These are phyloP conservation scores for Epichloe aotearoae DNA, from an alignment of 2,329 filamentous ascomycete species.

Conservation along the genomic window DNA sequence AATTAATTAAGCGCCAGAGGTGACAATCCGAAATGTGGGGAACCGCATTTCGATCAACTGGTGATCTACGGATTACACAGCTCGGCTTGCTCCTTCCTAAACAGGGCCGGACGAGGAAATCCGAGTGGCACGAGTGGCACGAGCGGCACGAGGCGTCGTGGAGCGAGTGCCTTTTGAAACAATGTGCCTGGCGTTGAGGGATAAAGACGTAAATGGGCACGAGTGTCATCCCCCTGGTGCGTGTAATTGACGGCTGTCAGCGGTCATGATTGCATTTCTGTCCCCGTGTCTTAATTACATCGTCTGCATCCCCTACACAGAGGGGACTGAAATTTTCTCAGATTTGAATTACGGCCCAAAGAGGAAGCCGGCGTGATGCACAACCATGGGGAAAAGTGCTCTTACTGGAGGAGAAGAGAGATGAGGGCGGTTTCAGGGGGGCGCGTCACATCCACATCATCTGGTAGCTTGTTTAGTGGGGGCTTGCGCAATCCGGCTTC, in stretches of 20 bases:
- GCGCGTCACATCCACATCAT: constrained; percentile 2
- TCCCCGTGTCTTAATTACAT: neutral
- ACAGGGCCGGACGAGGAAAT: neutral
- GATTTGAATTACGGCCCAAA: neutral
- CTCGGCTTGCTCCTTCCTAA: neutral
- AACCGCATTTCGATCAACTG: neutral
- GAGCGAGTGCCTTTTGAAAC: neutral
- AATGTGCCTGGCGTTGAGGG: neutral
- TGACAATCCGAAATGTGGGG: neutral
- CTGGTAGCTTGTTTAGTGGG: constrained; percentile 5
- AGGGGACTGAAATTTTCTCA: neutral
- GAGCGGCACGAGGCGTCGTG: neutral
- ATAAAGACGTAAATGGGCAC: neutral
- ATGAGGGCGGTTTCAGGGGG: constrained; percentile 8
- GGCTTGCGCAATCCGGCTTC: neutral
- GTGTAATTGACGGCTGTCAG: neutral
- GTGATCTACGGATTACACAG: neutral
- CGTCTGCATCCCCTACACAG: too few species aligned
- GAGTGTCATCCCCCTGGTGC: neutral
- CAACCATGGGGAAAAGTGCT: neutral
- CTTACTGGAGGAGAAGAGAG: constrained; percentile 1
- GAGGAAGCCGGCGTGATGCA: neutral
- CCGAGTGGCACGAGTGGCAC: neutral
- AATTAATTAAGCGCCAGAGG: neutral
- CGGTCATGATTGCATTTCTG: neutral